Evolutionary conservation across 2,329 filamentous ascomycete genomes (phyloP).

Genomic region (Nannizzia gypsea): DNA sequence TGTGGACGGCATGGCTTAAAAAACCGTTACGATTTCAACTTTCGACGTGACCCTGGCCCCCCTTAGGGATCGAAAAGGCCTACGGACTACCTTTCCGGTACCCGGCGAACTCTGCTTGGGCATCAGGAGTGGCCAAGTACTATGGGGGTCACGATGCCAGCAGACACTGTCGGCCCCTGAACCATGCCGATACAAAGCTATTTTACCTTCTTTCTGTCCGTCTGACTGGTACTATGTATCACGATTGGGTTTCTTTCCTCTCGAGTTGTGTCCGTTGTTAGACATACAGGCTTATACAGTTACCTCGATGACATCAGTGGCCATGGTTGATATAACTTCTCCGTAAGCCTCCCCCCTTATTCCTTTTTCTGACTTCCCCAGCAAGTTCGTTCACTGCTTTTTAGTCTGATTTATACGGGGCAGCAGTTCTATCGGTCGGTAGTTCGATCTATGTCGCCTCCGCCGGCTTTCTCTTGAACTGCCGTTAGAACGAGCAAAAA

Average conservation of each 20-base stretch:
- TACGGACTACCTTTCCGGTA: constrained; percentile 1
- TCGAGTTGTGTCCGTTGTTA: not conserved
- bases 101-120: constrained; percentile 2
- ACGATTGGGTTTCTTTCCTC: not conserved
- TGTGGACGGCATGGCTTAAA: not conserved
- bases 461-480: not conserved
- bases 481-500: not conserved
- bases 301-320: constrained; percentile 1
- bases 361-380: not conserved
- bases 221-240: not conserved
- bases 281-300: not conserved
- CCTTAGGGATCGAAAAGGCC: not conserved
- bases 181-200: not conserved
- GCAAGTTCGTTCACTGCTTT: not conserved
- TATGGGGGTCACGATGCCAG: not conserved
- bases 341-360: not conserved
- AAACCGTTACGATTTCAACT: not conserved
- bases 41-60: not conserved
- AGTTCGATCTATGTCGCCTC: not conserved
- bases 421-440: not conserved
- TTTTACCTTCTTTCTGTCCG: not conserved
- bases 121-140: not conserved
- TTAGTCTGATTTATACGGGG: not conserved
- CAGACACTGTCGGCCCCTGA: not conserved
- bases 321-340: not conserved